Evolutionary conservation across 371 early-diverging fungal species (phyloP).

Genomic region (Apophysomyces ossiformis): DNA sequence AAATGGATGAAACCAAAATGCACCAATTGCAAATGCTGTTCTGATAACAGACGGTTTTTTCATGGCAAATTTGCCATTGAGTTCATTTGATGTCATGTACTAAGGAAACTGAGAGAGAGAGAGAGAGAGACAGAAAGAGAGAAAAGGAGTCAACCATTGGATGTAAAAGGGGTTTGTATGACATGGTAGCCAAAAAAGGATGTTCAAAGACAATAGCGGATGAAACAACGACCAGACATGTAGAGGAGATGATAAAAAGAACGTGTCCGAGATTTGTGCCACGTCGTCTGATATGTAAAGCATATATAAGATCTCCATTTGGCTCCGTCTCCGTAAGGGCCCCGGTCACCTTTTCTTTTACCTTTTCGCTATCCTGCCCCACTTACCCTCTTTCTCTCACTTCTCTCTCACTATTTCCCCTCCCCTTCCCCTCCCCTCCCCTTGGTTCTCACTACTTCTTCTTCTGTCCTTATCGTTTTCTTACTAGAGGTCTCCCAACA

Average conservation of each 20-base stretch:
- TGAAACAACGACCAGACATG: conserved; percentile 9
- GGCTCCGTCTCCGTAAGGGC: not conserved
- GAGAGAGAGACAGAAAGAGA: not conserved
- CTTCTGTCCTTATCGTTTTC: not conserved
- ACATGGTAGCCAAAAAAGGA: conserved; percentile 3
- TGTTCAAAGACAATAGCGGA: conserved; percentile 6
- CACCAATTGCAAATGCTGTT: not conserved
- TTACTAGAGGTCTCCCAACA: not conserved
- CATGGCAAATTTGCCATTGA: no score
- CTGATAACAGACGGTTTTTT: not conserved
- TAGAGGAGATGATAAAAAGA: not conserved
- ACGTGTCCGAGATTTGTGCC: conserved; percentile 8
- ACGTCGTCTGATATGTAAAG: not conserved
- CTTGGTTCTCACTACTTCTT: not conserved
- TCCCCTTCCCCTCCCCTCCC: not conserved
- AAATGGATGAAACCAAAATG: not conserved
- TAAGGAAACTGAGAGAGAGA: not conserved
- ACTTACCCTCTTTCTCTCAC: conserved; percentile 11
- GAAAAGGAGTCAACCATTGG: no score
- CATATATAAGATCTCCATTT: conserved; percentile 2
- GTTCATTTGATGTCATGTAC: no score
- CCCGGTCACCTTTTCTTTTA: conserved; percentile 13
- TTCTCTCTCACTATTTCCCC: not conserved
- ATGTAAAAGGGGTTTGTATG: no score
- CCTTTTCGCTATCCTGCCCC: conserved; percentile 10